These are phyloP conservation scores for Claviceps sp. DNA, from an alignment of 2,329 filamentous ascomycete genomes.

Conservation along the genomic window DNA sequence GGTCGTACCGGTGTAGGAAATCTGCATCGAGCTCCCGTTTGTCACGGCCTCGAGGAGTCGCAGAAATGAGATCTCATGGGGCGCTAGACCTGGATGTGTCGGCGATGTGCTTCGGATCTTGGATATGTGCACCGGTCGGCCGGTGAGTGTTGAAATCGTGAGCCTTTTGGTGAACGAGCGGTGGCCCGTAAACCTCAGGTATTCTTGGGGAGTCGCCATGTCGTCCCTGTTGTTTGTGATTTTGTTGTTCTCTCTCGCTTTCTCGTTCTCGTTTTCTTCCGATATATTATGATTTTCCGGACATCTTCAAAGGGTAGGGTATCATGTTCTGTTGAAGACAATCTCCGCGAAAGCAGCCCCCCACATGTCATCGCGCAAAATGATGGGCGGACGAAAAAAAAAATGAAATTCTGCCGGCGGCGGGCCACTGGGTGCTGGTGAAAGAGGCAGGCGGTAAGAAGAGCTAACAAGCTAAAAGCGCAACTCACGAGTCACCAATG, in stretches of 20 bases:
- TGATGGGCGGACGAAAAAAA: neutral
- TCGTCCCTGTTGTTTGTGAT: neutral
- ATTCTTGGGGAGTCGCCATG: constrained; percentile 34
- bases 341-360: neutral
- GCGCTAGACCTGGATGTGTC: constrained; percentile 75
- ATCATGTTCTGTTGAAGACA: neutral
- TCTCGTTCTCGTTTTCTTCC: neutral
- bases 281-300: neutral
- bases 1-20: constrained; percentile 90
- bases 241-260: neutral
- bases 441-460: constrained; percentile 19
- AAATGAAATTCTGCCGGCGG: constrained; percentile 24
- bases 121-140: constrained; percentile 78
- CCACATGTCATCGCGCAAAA: neutral
- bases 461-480: neutral
- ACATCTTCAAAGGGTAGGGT: neutral
- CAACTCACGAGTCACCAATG: no score
- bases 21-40: constrained; percentile 89
- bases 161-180: constrained; percentile 72
- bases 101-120: constrained; percentile 82
- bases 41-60: constrained; percentile 89
- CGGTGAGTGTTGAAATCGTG: constrained; percentile 81
- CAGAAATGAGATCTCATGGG: constrained; percentile 89
- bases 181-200: constrained; percentile 71
- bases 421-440: neutral